These are phyloP conservation scores for Ganoderma lingzhi DNA, from an alignment of 1,284 basidiomycete species.

Conservation along the genomic window DNA sequence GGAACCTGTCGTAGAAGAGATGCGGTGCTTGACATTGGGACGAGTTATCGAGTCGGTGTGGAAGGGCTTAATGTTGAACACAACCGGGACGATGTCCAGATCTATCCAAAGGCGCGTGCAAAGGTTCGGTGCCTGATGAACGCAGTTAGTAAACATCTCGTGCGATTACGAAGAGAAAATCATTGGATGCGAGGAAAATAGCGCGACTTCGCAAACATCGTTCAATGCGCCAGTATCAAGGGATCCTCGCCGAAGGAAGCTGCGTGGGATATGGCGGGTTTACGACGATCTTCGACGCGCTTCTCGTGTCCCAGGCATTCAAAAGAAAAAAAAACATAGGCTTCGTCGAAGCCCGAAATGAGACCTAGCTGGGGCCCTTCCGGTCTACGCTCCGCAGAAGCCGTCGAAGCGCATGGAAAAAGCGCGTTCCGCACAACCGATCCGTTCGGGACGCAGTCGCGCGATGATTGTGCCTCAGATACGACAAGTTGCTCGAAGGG, in stretches of 20 bases:
- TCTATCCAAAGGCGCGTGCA: conserved; percentile 82
- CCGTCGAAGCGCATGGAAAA: neutral
- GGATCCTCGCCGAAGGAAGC: neutral
- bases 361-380: conserved; percentile 16
- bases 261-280: conserved; percentile 1
- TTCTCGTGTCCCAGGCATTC: neutral
- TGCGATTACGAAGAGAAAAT: neutral
- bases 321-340: neutral
- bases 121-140: conserved; percentile 68
- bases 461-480: neutral
- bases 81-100: conserved; percentile 79
- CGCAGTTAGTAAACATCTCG: conserved; percentile 7
- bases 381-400: conserved; percentile 16
- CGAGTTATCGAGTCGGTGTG: conserved; percentile 79
- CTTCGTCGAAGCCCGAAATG: conserved; percentile 11
- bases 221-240: neutral
- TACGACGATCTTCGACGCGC: conserved; percentile 11
- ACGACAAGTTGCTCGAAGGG: neutral
- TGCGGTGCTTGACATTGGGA: conserved; percentile 79
- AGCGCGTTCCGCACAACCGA: neutral
- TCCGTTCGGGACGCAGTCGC: conserved; percentile 2
- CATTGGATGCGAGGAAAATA: conserved; percentile 1
- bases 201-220: conserved; percentile 6
- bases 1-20: conserved; percentile 78
- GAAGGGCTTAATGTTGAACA: conserved; percentile 84